Evolutionary conservation across 345 rosid genomes (phyloP), one percentile per base, ranked within the genome.

Genomic region (Lenwebbia sp.): DNA sequence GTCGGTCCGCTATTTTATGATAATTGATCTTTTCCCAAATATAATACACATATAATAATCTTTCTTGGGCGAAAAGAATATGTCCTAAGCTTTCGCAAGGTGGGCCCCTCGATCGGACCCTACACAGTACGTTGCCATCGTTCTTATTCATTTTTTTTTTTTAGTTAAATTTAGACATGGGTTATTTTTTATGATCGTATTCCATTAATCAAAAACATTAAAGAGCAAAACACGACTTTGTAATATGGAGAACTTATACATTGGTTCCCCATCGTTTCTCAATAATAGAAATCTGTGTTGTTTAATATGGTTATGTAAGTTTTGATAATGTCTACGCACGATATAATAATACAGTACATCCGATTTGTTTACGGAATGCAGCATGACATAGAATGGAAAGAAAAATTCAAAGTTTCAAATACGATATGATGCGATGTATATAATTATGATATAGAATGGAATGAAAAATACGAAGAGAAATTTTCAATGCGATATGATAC

Each of bases 81-180:
- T 30, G 62, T 81, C 62, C 57, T 57, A 19, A 40, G 78, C 78
- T 37, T 33, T 19, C 78, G 9, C 26, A 70, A 70, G 14, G 40
- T 62, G 88, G 62, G 87, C 94, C 96, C 91, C 88, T 93, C 92
- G 88, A 91, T 90, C 62, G 85, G 30, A 65, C 44, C 76, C 11
- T 62, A 4, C 86, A 23, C 87, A 87, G 85, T 87, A 52, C 21
- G n/a, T n/a, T n/a, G n/a, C n/a, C n/a, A n/a, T n/a, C n/a, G n/a
- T n/a, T n/a, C n/a, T n/a, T n/a, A 28, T 28, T 62, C 10, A 62
- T 40, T 30, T 62, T 28, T 62, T 30, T 40, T 30, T 62, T 28
- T 62, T 30, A 62, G 40, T 65, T 33, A 65, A 65, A 15, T 65
- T 65, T 15, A 17, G 10, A 30, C 7, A 62, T 65, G 23, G 30